Base-by-base conservation (phyloP, 1,284 basidiomycete species). In the Melampsora abietis-canadensis region DNA sequence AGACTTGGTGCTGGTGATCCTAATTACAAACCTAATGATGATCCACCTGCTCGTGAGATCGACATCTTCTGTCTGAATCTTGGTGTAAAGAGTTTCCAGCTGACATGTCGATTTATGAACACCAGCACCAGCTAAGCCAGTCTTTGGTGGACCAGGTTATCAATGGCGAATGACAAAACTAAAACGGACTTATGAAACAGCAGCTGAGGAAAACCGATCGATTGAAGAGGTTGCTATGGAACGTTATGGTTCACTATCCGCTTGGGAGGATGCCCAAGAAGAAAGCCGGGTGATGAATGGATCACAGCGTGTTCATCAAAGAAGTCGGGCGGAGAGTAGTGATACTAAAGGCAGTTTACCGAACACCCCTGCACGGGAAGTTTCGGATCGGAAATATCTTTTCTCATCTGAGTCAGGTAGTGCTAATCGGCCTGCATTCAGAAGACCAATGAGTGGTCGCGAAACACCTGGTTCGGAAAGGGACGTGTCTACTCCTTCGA, bases 261-360 rank as follows among this genome's bases (percentile, higher is more conserved):
- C 90, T 4, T 98, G 93, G 80, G 87, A 92, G 76, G 92, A 94
- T 78, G 94, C 93, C 1, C 86, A 88, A 73, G 90, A 91, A 79
- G 95, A 98, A 81, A 85, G 90, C 8, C 86, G 88, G 0, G 86
- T 93, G 27, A 84, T 98, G 5, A 93, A 97, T 79, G 91, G 92
- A 78, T 87, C 90, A 10, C 88, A 89, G 12, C 46, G 27, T 65
- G 15, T 46, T 61, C 86, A 27, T 79, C 83, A 14, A 82, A 84
- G 14, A 83, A 85, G 12, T 8, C 77, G 78, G 34, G 51, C 66
- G 27, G 76, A 78, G 68, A 76, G 68, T 65, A 77, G 77, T n/a
- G n/a, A n/a, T n/a, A n/a, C n/a, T 14, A 80, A 78, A 57, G 76
- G 76, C 17, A 77, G 79, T 40, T 82, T 81, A 67, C 82, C 82